Percentiles rank a stretch among this genome's conserved stretches.
Evolutionary conservation across 805 yeast genomes (phyloP).

Genomic region (Wickerhamomyces pijperi): DNA sequence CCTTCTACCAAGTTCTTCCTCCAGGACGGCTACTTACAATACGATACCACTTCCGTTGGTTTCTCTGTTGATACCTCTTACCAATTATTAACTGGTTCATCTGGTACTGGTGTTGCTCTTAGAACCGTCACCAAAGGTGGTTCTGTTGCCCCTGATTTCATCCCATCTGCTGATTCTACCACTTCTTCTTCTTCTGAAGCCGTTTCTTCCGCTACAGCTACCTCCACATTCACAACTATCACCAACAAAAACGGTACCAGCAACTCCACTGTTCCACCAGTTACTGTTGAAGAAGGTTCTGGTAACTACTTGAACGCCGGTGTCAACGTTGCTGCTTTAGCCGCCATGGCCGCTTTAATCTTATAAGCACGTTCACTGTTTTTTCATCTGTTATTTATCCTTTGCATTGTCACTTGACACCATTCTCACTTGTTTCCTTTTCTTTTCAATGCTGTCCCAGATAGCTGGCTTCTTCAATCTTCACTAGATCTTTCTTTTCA

Average conservation of each 20-base stretch:
- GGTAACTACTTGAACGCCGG: slow-evolving; percentile 5
- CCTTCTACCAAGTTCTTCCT: slow-evolving; percentile 30
- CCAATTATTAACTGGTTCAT: slow-evolving; percentile 6
- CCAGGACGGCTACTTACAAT: slow-evolving; percentile 25
- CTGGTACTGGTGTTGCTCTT: slow-evolving; percentile 11
- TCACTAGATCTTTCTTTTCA: no score
- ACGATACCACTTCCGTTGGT: slow-evolving; percentile 20
- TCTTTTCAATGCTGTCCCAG: no score
- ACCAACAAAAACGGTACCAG: background rate
- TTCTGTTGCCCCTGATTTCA: slow-evolving; percentile 15
- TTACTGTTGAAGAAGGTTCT: slow-evolving; percentile 19
- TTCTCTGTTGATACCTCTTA: slow-evolving; percentile 26
- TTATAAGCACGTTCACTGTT: slow-evolving; percentile 5
- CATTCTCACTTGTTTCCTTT: background rate
- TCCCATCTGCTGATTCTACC: slow-evolving; percentile 12
- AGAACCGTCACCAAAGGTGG: slow-evolving; percentile 14
- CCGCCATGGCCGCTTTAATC: slow-evolving; percentile 23
- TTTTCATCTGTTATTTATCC: no score
- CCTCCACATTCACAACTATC: slow-evolving; percentile 1
- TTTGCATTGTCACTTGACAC: background rate
- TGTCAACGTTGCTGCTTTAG: slow-evolving; percentile 15
- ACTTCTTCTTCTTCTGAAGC: no score
- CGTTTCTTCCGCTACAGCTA: slow-evolving; percentile 3
- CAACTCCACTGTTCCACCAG: slow-evolving; percentile 3
- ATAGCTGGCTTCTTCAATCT: no score